These are phyloP conservation scores for Beauveria medogensis DNA, from an alignment of 2,329 filamentous ascomycete species.

Conservation along the genomic window DNA sequence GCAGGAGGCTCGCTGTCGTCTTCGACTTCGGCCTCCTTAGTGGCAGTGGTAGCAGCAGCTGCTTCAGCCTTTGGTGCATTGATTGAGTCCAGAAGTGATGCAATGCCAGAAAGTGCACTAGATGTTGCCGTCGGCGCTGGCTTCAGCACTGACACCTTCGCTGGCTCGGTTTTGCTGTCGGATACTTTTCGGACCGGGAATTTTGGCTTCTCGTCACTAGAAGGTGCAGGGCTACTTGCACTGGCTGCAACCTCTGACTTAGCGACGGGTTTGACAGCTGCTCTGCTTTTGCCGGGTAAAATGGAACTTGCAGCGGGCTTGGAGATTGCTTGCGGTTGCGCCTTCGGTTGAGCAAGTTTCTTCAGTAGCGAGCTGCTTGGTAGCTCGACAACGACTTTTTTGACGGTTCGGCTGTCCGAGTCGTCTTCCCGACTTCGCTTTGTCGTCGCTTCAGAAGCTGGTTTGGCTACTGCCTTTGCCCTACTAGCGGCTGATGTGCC, in stretches of 20 bases:
- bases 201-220: slow-evolving; percentile 25
- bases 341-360: slow-evolving; percentile 31
- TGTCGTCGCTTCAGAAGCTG: slow-evolving; percentile 19
- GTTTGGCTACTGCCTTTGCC: slow-evolving; percentile 26
- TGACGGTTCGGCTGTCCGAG: slow-evolving; percentile 29
- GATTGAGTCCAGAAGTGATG: slow-evolving; percentile 45
- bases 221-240: slow-evolving; percentile 19
- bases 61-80: slow-evolving; percentile 33
- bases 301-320: slow-evolving; percentile 18
- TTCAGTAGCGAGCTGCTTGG: slow-evolving; percentile 28
- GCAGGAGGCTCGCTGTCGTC: slow-evolving; percentile 58
- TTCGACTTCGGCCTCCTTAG: slow-evolving; percentile 40
- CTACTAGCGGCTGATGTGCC: slow-evolving; percentile 32
- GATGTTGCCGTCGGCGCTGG: slow-evolving; percentile 23
- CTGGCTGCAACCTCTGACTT: slow-evolving; percentile 25
- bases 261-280: slow-evolving; percentile 31
- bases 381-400: slow-evolving; percentile 35
- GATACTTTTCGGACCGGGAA: neutral
- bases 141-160: slow-evolving; percentile 21
- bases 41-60: slow-evolving; percentile 29
- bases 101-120: slow-evolving; percentile 40
- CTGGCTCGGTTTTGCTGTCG: slow-evolving; percentile 16
- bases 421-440: slow-evolving; percentile 35
- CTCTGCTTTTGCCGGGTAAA: slow-evolving; percentile 42
- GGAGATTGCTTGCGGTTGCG: slow-evolving; percentile 21